Conservation (phyloP, 225 moss, liverwort and hornwort species). For the Antitrichia curtipendula region DNA sequence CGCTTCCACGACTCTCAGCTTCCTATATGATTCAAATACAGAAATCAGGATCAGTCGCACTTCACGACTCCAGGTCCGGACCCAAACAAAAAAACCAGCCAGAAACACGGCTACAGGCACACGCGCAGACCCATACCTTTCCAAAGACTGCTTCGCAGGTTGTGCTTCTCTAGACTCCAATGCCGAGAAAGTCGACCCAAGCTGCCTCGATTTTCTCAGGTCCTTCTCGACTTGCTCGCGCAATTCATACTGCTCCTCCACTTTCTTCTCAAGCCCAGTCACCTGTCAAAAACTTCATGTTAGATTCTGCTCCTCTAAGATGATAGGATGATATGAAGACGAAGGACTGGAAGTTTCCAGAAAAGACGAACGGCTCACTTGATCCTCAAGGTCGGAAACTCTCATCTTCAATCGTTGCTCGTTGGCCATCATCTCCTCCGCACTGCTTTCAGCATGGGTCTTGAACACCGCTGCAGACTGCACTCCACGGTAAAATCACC, state of each 20-base stretch:
- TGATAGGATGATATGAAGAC: background rate
- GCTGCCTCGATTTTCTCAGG: slow-evolving; percentile 4
- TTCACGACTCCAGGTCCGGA: background rate
- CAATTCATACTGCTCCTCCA: slow-evolving; percentile 7
- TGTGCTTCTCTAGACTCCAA: slow-evolving; percentile 2
- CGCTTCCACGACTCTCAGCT: slow-evolving; percentile 35
- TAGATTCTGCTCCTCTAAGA: background rate
- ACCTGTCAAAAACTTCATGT: background rate
- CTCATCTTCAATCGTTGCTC: slow-evolving; percentile 9
- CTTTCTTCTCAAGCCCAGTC: background rate
- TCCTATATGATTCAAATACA: slow-evolving; percentile 1
- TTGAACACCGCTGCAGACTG: slow-evolving; percentile 46
- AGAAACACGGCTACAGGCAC: background rate
- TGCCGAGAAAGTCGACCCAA: background rate
- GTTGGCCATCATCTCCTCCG: slow-evolving; percentile 14
- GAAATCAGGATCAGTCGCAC: background rate
- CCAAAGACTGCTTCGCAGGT: background rate
- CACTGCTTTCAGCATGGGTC: slow-evolving; percentile 14
- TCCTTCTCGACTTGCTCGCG: slow-evolving; percentile 29
- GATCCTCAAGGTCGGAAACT: background rate
- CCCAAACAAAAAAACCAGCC: background rate
- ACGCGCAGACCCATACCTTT: background rate
- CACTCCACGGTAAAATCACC: background rate
- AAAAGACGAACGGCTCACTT: slow-evolving; percentile 1
- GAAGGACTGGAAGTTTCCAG: background rate